These are phyloP conservation scores for Saturnispora saitoi DNA, from an alignment of 805 yeast species.

Conservation along the genomic window DNA sequence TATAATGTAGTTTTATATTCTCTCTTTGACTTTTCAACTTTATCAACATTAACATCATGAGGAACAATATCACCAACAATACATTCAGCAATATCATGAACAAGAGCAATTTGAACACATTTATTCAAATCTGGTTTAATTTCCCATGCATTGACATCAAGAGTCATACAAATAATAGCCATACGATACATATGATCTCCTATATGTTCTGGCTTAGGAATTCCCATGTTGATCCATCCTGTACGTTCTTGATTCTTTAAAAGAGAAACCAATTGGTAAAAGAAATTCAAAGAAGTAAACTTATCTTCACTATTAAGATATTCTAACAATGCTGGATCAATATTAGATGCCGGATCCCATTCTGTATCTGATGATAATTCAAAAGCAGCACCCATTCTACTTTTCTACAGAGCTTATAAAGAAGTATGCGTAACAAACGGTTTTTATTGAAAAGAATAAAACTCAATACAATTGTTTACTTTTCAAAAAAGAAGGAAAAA, in stretches of 20 bases:
- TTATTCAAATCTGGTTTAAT: slow-evolving; percentile 39
- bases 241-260: slow-evolving; percentile 80
- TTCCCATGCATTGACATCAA: slow-evolving; percentile 28
- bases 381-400: neutral
- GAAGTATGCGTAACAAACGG: neutral
- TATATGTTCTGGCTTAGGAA: slow-evolving; percentile 55
- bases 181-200: slow-evolving; percentile 96
- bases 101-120: slow-evolving; percentile 78
- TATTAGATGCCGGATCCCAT: slow-evolving; percentile 39
- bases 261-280: slow-evolving; percentile 53
- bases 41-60: slow-evolving; percentile 51
- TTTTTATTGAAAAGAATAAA: neutral
- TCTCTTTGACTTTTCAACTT: slow-evolving; percentile 75
- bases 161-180: slow-evolving; percentile 71
- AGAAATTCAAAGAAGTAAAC: slow-evolving; percentile 27
- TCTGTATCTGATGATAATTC: slow-evolving; percentile 7
- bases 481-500: neutral
- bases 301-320: slow-evolving; percentile 22
- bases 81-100: slow-evolving; percentile 92
- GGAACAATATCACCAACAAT: slow-evolving; percentile 95
- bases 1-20: slow-evolving; percentile 68
- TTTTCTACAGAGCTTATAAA: neutral
- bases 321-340: slow-evolving; percentile 32
- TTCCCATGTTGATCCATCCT: slow-evolving; percentile 80
- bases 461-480: neutral